These are phyloP conservation scores for Iris macrosiphon DNA, from an alignment of 106 monocot species.

Conservation along the genomic window DNA sequence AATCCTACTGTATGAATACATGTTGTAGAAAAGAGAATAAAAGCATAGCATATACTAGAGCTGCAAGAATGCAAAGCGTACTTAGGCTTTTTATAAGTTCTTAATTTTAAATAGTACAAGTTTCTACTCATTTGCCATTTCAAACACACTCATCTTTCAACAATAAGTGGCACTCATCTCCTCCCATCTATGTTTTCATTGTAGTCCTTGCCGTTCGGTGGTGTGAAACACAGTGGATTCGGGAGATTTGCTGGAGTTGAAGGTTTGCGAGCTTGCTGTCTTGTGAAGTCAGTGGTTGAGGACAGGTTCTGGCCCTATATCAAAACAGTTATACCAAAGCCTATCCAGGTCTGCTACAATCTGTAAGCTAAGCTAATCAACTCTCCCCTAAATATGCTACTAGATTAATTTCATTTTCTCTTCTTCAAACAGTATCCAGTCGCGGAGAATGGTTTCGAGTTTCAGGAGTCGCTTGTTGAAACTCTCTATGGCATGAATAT, in stretches of 20 bases:
- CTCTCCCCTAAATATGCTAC: too few species aligned
- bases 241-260: conserved; percentile 99
- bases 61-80: too few species aligned
- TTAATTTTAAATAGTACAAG: too few species aligned
- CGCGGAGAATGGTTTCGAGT: conserved; percentile 79
- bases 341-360: conserved; percentile 47
- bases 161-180: too few species aligned
- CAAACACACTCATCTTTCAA: too few species aligned
- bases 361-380: not conserved
- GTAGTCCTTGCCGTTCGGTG: conserved; percentile 97
- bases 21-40: too few species aligned
- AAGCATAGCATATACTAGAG: too few species aligned
- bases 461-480: conserved; percentile 92
- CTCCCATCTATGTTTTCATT: too few species aligned
- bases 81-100: too few species aligned
- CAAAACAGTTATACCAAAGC: conserved; percentile 89
- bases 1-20: too few species aligned
- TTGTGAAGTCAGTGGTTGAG: conserved; percentile 91
- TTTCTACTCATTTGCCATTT: too few species aligned
- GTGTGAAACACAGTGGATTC: conserved; percentile 97
- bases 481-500: conserved; percentile 83
- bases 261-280: conserved; percentile 93
- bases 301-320: conserved; percentile 98
- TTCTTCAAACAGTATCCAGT: conserved; percentile 72
- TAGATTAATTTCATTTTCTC: too few species aligned